Conservation (phyloP, 2,329 filamentous ascomycete genomes). For the Teratosphaeria zuluensis region DNA sequence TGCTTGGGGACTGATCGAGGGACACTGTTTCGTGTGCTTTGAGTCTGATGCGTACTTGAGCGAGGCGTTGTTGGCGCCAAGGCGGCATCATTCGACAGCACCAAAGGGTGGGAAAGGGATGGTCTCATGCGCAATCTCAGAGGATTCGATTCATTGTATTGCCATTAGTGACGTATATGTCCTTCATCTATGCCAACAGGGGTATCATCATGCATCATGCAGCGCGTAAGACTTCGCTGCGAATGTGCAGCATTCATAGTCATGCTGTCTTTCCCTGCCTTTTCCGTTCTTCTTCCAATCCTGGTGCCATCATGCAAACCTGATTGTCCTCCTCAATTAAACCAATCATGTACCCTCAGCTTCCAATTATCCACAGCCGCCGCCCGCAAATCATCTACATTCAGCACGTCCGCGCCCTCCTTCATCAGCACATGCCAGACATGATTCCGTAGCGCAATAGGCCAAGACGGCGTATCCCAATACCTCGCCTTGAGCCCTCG, state of each 20-base stretch:
- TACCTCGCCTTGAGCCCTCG: slow-evolving; percentile 47
- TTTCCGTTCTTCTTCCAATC: not conserved
- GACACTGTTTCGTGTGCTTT: not conserved
- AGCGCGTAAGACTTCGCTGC: not conserved
- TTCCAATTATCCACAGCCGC: slow-evolving; percentile 41
- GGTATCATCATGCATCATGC: not conserved
- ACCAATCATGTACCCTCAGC: slow-evolving; percentile 11
- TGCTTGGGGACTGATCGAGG: slow-evolving; percentile 27
- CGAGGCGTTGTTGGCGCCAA: not conserved
- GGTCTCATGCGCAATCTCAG: not conserved
- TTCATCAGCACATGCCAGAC: slow-evolving; percentile 45
- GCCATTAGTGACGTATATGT: not conserved
- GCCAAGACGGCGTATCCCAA: slow-evolving; percentile 49
- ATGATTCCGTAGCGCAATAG: slow-evolving; percentile 42
- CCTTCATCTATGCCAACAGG: not conserved
- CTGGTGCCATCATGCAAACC: not conserved
- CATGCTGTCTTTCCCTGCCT: not conserved
- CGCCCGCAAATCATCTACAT: slow-evolving; percentile 47
- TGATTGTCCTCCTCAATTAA: not conserved
- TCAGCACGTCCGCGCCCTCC: slow-evolving; percentile 48
- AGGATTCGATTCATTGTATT: not conserved
- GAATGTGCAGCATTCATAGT: not conserved
- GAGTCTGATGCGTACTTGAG: not conserved
- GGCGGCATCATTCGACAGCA: not conserved
- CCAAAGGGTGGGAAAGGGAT: not conserved